Conservation (phyloP, 2,329 filamentous ascomycete genomes). For the Cladosporium velox region DNA sequence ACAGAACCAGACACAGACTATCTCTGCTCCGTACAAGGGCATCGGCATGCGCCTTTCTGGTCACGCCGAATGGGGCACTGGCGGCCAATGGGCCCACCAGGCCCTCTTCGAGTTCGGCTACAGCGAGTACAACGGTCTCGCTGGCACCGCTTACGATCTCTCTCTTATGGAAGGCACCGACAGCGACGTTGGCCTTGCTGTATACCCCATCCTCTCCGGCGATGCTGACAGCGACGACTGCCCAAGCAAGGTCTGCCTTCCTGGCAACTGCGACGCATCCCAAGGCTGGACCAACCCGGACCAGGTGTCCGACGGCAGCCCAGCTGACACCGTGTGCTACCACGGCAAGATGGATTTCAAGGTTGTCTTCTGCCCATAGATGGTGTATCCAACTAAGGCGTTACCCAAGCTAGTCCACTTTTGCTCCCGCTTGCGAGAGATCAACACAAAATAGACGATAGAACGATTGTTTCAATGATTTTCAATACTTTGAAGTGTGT, state of each 20-base stretch:
- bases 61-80: conserved; percentile 32
- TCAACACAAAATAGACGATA: not conserved
- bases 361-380: conserved; percentile 32
- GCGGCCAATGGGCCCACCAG: conserved; percentile 31
- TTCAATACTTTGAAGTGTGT: no score
- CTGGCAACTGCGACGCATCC: conserved; percentile 26
- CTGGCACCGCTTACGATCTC: conserved; percentile 24
- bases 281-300: conserved; percentile 34
- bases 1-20: conserved; percentile 21
- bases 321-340: conserved; percentile 37
- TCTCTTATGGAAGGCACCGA: conserved; percentile 33
- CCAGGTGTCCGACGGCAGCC: conserved; percentile 29
- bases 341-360: conserved; percentile 34
- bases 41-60: conserved; percentile 34
- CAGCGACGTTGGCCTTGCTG: conserved; percentile 29
- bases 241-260: conserved; percentile 30
- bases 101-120: conserved; percentile 36
- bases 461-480: not conserved
- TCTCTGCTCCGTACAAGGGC: conserved; percentile 29
- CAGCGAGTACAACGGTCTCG: conserved; percentile 27
- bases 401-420: not conserved
- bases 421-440: not conserved
- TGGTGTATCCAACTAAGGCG: not conserved
- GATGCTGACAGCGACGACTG: conserved; percentile 26
- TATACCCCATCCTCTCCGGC: conserved; percentile 25